Evolutionary conservation across 306 rosid genomes (phyloP), one percentile per base, ranked within the genome.

Genomic region (Elaeagnus macrophylla): DNA sequence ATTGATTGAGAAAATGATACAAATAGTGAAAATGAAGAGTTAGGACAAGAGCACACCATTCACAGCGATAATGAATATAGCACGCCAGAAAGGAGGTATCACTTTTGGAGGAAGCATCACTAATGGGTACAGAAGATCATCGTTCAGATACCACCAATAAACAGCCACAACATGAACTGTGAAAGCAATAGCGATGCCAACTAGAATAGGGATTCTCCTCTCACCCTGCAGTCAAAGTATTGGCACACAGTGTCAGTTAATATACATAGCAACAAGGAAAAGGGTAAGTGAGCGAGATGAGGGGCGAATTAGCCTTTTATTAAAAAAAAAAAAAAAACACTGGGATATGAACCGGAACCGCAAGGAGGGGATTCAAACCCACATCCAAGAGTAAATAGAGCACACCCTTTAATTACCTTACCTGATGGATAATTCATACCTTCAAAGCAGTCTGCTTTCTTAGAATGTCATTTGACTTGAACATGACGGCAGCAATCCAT

Each of bases 71-170:
- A 84, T 73, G 68, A 87, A 91, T 60, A 87, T 82, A 10, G 94
- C 99, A 53, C 87, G 99, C 99, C 99, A 91, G 48, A 91, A 91
- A 19, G 96, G 96, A 13, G 93, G 99, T 75, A 84, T 87, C 7
- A 72, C 80, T 75, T 77, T 80, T 54, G 95, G 99, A 62, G 99
- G 99, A 78, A 84, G 87, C 95, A 91, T 80, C 71, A 75, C 75
- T 79, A 91, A 61, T 0, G 99, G 96, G 70, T 74, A 80, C 69
- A 91, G 53, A 19, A 87, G 81, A 74, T 87, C 89, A 60, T 80
- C 95, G 69, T 91, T 84, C 72, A 82, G 95, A 79, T 75, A 91
- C 96, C 96, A 91, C 99, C 99, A 91, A 69, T 91, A 91, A 52
- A 91, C 86, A 47, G 78, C 83, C 74, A 84, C 69, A 56, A 91